These are phyloP conservation scores for Penicillium freii DNA, from an alignment of 2,329 filamentous ascomycete species.

Conservation along the genomic window DNA sequence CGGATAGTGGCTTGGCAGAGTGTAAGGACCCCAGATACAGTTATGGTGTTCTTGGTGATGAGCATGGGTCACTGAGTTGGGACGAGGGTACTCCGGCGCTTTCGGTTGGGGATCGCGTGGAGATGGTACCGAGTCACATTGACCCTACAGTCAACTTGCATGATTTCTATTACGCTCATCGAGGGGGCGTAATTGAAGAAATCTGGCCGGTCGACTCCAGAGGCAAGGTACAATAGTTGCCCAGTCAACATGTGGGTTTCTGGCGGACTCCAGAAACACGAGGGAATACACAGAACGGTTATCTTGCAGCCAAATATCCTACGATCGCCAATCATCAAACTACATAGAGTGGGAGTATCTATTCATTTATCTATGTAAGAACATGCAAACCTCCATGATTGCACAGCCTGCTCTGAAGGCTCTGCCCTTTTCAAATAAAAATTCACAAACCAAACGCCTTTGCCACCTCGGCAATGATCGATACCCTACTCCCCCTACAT, in stretches of 20 bases:
- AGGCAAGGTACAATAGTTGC: slow-evolving; percentile 51
- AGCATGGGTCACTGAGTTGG: slow-evolving; percentile 51
- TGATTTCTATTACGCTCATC: slow-evolving; percentile 52
- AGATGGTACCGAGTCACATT: slow-evolving; percentile 57
- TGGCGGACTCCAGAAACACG: no score
- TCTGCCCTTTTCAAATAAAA: neutral
- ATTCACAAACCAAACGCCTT: neutral
- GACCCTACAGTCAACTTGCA: slow-evolving; percentile 56
- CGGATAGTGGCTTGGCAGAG: slow-evolving; percentile 53
- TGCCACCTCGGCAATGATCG: neutral
- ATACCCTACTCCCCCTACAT: neutral
- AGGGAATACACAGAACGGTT: neutral
- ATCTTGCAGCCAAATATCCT: neutral
- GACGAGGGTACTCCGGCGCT: slow-evolving; percentile 42
- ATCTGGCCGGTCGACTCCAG: slow-evolving; percentile 54
- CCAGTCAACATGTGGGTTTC: neutral
- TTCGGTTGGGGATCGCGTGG: slow-evolving; percentile 48
- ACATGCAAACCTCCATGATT: neutral
- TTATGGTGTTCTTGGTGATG: slow-evolving; percentile 50
- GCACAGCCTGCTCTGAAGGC: no score
- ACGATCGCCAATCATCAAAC: neutral
- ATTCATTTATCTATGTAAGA: neutral
- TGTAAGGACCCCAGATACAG: slow-evolving; percentile 46
- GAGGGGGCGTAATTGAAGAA: slow-evolving; percentile 50
- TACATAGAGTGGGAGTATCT: neutral